Base-by-base conservation (phyloP, 73 alveolate genomes). In the Stentor roeselii region DNA sequence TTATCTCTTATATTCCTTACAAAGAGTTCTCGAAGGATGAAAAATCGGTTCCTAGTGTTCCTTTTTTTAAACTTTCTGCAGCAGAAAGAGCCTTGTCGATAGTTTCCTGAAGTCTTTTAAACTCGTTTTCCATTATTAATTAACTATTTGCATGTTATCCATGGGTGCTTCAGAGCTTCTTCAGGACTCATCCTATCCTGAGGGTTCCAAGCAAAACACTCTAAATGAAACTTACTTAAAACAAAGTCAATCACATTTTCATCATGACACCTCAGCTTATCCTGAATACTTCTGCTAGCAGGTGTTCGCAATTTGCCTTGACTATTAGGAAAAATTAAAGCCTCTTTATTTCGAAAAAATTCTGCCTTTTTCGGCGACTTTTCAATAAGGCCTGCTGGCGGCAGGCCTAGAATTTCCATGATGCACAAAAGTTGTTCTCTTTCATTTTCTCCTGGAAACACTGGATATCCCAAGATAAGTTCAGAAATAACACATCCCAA, bases 401-500 rank as follows among this genome's bases (percentile, higher is more conserved):
- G 84, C 42, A 75, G 38, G n/a, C 90, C 90, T 21, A 85, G 50
- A 2, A 83, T 59, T 35, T 80, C 14, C 30, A 75, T 60, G 3
- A 75, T 42, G 31, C 67, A 34, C 59, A 77, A 75, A 37, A 85
- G 30, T 38, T 85, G 40, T 42, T 85, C 82, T 77, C 97, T 96
- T 86, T 96, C 99, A 60, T 84, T 87, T 36, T 90, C 90, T 3
- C 99, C 98, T 21, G 93, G 95, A 77, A 95, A 95, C 39, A 95
- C 84, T 31, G 97, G 97, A 4, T 75, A 60, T 38, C 89, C 90
- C 61, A 91, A 86, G 75, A 91, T 76, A 78, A 96, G 80, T 86
- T 96, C 98, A 75, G 88, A 89, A 32, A 96, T 67, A 67, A 96
- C 93, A 80, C 99, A 96, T 39, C 98, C 99, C 3, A 89, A 85